A percentile compares a stretch with the other conserved stretches of the same genome.
These are phyloP conservation scores for Penicillium ochrochloron DNA, from an alignment of 495 filamentous ascomycete species.

Conservation along the genomic window DNA sequence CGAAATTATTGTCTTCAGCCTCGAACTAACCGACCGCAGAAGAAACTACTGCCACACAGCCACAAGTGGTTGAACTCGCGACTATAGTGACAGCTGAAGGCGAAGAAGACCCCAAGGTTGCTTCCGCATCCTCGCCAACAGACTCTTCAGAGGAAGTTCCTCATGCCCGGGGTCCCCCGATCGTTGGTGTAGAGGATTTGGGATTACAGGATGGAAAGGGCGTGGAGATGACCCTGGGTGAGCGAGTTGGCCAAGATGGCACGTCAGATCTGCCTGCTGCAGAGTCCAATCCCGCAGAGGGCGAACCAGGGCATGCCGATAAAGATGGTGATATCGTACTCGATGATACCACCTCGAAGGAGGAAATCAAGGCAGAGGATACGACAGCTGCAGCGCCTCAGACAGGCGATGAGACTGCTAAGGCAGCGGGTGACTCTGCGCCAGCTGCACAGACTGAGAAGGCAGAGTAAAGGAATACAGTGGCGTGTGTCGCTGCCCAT, in stretches of 20 bases:
- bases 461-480: constrained; percentile 20
- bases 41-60: constrained; percentile 27
- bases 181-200: constrained; percentile 84
- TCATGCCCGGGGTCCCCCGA: constrained; percentile 79
- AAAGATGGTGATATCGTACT: constrained; percentile 51
- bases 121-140: constrained; percentile 26
- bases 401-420: constrained; percentile 13
- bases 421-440: constrained; percentile 13
- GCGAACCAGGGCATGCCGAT: constrained; percentile 31
- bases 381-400: constrained; percentile 11
- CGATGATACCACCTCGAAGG: constrained; percentile 35
- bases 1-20: not conserved
- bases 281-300: constrained; percentile 10
- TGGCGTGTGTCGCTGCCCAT: not conserved
- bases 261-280: constrained; percentile 18
- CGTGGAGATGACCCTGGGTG: constrained; percentile 45
- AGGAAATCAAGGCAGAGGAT: constrained; percentile 19
- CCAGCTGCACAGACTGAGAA: constrained; percentile 23
- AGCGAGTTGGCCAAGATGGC: constrained; percentile 22
- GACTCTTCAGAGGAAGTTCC: constrained; percentile 62
- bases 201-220: constrained; percentile 72
- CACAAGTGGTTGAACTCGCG: constrained; percentile 21
- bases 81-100: constrained; percentile 34
- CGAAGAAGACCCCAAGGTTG: constrained; percentile 35
- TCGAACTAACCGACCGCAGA: constrained; percentile 20